phyloP scores from a whole-genome alignment of 371 early-diverging fungal genomes.

The Mortierella sp. region DNA sequence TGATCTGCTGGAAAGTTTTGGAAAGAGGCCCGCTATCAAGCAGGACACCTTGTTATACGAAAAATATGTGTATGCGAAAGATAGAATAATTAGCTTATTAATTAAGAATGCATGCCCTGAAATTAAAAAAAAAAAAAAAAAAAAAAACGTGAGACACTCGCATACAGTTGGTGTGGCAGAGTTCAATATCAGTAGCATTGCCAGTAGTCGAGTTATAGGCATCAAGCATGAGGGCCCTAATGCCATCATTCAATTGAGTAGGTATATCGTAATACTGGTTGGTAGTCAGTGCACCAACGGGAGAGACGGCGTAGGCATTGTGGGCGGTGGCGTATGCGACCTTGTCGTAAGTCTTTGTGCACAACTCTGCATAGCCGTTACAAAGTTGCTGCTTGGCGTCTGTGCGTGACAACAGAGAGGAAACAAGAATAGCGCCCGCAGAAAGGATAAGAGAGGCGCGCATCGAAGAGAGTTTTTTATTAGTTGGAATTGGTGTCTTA shows the following conservation, averaged over 20 bases:
- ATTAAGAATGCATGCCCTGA: background rate
- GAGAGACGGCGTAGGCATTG: conserved; percentile 76
- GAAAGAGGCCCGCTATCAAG: conserved; percentile 73
- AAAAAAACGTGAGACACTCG: background rate
- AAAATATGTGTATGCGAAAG: background rate
- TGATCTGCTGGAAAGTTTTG: conserved; percentile 63
- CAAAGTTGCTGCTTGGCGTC: conserved; percentile 62
- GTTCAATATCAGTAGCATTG: conserved; percentile 60
- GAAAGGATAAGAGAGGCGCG: conserved; percentile 39
- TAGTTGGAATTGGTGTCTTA: background rate
- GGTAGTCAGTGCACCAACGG: conserved; percentile 62
- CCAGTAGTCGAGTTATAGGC: conserved; percentile 56
- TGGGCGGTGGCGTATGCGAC: conserved; percentile 79
- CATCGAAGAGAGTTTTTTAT: conserved; percentile 4
- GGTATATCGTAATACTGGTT: conserved; percentile 75
- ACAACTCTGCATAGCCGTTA: conserved; percentile 79
- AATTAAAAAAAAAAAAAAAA: background rate
- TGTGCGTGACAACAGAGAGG: conserved; percentile 7
- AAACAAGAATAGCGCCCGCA: conserved; percentile 8
- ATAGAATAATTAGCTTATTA: background rate
- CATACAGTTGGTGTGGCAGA: conserved; percentile 77
- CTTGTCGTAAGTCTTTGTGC: conserved; percentile 67
- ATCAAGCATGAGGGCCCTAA: conserved; percentile 83
- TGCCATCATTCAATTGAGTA: conserved; percentile 78
- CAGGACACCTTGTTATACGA: conserved; percentile 37